Evolutionary conservation across 345 rosid species (phyloP).

Genomic region (Toxicodendron radicans): DNA sequence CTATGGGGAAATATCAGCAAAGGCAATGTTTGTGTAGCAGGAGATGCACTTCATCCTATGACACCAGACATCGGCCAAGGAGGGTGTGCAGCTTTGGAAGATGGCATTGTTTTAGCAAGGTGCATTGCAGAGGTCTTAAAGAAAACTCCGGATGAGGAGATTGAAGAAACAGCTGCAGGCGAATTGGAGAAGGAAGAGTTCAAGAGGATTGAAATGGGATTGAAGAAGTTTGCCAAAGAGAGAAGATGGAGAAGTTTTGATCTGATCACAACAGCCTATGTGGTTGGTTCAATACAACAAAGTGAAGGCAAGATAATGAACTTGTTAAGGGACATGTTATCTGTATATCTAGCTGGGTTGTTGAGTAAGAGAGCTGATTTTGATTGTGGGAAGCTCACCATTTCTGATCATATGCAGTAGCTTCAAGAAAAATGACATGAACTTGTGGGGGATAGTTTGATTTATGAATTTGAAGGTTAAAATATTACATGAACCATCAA

Average conservation of each 20-base stretch:
- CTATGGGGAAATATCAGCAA: constrained; percentile 56
- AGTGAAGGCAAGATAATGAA: constrained; percentile 34
- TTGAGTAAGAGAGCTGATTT: constrained; percentile 42
- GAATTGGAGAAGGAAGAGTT: constrained; percentile 25
- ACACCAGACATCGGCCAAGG: constrained; percentile 76
- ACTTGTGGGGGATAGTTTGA: too few species aligned
- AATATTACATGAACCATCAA: too few species aligned
- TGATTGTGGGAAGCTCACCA: constrained; percentile 45
- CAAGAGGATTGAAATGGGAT: constrained; percentile 36
- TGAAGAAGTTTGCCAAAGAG: constrained; percentile 44
- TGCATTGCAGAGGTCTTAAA: constrained; percentile 53
- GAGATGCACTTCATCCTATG: constrained; percentile 79
- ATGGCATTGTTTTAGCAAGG: constrained; percentile 60
- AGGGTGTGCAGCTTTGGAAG: constrained; percentile 69
- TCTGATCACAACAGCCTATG: constrained; percentile 44
- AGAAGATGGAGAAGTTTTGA: constrained; percentile 75
- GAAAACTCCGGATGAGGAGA: neutral
- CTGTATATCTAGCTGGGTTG: constrained; percentile 29
- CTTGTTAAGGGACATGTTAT: constrained; percentile 46
- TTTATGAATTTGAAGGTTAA: too few species aligned
- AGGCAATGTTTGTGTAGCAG: constrained; percentile 61
- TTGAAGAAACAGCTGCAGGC: constrained; percentile 8
- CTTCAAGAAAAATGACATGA: neutral
- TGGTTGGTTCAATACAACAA: constrained; percentile 54
- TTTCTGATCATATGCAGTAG: constrained; percentile 2